Conservation (phyloP, 441 rosid species). For the Breynia disticha region DNA sequence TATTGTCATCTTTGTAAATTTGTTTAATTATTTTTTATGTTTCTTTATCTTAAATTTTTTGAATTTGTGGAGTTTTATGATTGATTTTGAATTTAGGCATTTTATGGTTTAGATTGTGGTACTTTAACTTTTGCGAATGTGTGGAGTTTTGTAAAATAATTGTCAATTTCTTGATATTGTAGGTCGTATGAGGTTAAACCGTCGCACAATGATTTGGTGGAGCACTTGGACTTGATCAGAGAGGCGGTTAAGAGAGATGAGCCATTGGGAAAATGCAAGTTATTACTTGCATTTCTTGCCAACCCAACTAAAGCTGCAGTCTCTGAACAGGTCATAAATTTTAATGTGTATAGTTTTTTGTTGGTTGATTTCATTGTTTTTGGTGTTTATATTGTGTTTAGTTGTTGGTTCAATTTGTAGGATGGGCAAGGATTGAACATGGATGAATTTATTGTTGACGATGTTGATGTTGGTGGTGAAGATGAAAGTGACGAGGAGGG, state of each 20-base stretch:
- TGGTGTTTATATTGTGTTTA: not conserved
- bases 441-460: conserved; percentile 63
- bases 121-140: no score
- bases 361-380: not conserved
- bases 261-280: conserved; percentile 50
- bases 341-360: conserved; percentile 7
- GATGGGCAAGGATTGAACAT: conserved; percentile 24
- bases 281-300: conserved; percentile 45
- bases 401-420: conserved; percentile 24
- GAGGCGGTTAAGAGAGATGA: conserved; percentile 57
- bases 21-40: no score
- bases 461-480: conserved; percentile 28
- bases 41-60: no score
- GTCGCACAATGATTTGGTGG: conserved; percentile 66
- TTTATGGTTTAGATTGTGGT: no score
- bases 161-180: conserved; percentile 16
- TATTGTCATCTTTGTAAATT: no score
- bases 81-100: no score
- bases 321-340: conserved; percentile 69
- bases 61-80: no score
- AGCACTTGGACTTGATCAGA: conserved; percentile 42
- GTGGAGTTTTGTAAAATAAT: no score
- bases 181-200: conserved; percentile 64
- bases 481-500: conserved; percentile 36
- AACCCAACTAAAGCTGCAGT: conserved; percentile 45